Conservation (phyloP, 2,329 filamentous ascomycete genomes). For the Stagonosporopsis vannaccii region DNA sequence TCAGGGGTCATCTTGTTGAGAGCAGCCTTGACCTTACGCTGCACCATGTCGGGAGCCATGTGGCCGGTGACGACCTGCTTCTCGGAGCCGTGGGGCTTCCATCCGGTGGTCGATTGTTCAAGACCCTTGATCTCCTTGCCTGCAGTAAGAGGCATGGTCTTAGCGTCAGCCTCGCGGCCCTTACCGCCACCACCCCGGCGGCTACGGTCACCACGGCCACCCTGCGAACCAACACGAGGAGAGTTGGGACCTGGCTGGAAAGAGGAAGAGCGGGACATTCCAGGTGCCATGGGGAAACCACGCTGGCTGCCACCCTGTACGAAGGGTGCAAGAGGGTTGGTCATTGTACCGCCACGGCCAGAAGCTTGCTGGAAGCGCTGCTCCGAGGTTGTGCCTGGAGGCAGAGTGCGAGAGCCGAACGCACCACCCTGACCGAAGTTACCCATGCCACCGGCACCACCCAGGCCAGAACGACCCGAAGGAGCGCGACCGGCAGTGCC, state of each 20-base stretch:
- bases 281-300: conserved; percentile 66
- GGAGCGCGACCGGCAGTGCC: conserved; percentile 59
- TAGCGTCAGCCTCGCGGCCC: conserved; percentile 69
- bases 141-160: conserved; percentile 90
- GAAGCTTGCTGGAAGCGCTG: conserved; percentile 67
- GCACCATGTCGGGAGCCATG: conserved; percentile 90
- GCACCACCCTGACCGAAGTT: conserved; percentile 63
- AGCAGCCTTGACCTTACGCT: conserved; percentile 97
- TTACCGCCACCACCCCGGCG: conserved; percentile 60
- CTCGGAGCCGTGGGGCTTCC: conserved; percentile 76
- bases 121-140: conserved; percentile 84
- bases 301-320: conserved; percentile 61
- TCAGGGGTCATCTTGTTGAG: conserved; percentile 99
- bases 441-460: conserved; percentile 66
- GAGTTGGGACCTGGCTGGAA: conserved; percentile 73
- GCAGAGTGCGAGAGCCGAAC: conserved; percentile 64
- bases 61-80: conserved; percentile 47
- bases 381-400: conserved; percentile 77
- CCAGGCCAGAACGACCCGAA: conserved; percentile 49
- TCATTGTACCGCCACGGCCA: conserved; percentile 42
- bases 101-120: conserved; percentile 74
- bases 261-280: conserved; percentile 66
- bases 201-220: conserved; percentile 66
- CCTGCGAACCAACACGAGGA: conserved; percentile 68
- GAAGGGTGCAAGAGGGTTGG: conserved; percentile 67